These are phyloP conservation scores for Orychophragmus violaceus DNA, from an alignment of 345 rosid species.

Conservation along the genomic window DNA sequence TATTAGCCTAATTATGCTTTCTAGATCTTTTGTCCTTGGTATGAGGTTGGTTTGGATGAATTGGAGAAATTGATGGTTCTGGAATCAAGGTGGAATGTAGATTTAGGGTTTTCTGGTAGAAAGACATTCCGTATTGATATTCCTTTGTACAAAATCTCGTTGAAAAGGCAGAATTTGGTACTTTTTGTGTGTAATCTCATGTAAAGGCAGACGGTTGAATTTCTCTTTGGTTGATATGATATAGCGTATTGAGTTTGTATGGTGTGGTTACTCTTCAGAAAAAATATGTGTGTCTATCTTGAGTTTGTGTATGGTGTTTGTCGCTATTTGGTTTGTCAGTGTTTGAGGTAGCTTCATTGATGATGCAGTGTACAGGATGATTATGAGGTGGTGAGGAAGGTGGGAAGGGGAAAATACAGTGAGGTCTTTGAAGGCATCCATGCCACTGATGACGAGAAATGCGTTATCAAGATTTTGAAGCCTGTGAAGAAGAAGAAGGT, in stretches of 20 bases:
- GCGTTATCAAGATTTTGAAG: slow-evolving; percentile 90
- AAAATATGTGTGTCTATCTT: too few relatives aligned
- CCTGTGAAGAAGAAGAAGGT: slow-evolving; percentile 99
- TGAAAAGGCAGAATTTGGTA: neutral
- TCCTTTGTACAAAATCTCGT: too few relatives aligned
- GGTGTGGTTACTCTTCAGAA: neutral
- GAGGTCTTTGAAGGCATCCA: slow-evolving; percentile 95
- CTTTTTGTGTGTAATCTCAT: too few relatives aligned
- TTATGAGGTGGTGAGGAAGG: slow-evolving; percentile 95
- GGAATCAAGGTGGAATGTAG: slow-evolving; percentile 6
- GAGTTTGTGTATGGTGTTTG: too few relatives aligned
- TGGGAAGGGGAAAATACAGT: slow-evolving; percentile 93
- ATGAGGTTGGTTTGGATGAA: neutral
- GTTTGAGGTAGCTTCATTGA: slow-evolving; percentile 5
- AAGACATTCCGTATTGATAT: too few relatives aligned
- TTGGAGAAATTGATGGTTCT: too few relatives aligned
- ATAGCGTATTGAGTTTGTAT: too few relatives aligned
- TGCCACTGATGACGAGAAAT: slow-evolving; percentile 71
- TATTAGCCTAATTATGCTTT: neutral
- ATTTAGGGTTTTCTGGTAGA: neutral
- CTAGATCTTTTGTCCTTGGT: neutral
- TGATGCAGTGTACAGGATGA: slow-evolving; percentile 79
- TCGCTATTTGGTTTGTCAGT: too few relatives aligned
- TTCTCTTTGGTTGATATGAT: too few relatives aligned
- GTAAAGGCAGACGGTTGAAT: too few relatives aligned